Conservation (phyloP, 169 alveolate species). For the Plasmodium relictum region DNA sequence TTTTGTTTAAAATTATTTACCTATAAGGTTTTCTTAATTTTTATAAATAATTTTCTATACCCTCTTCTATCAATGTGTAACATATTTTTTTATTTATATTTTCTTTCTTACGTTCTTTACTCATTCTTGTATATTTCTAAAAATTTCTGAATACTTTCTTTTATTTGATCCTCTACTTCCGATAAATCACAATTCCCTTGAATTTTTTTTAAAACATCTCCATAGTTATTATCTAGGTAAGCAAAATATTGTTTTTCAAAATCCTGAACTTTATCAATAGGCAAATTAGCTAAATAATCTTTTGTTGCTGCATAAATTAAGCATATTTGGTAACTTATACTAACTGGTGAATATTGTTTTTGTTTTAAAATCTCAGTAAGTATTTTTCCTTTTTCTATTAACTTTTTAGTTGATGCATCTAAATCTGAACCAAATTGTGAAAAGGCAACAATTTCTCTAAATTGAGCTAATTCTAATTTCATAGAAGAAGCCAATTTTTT, state of each 20-base stretch:
- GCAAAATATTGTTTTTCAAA: slow-evolving; percentile 76
- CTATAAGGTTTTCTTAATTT: no score
- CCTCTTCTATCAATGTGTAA: no score
- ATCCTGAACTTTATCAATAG: slow-evolving; percentile 82
- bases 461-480: slow-evolving; percentile 97
- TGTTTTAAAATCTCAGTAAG: slow-evolving; percentile 95
- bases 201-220: slow-evolving; percentile 36
- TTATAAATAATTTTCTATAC: no score
- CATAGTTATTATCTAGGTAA: slow-evolving; percentile 32
- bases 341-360: slow-evolving; percentile 91
- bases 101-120: not conserved
- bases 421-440: slow-evolving; percentile 97
- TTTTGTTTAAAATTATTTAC: no score
- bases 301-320: slow-evolving; percentile 90
- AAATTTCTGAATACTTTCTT: slow-evolving; percentile 48
- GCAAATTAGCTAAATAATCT: slow-evolving; percentile 85
- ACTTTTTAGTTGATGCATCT: slow-evolving; percentile 96
- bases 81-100: no score
- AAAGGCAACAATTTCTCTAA: slow-evolving; percentile 98
- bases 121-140: slow-evolving; percentile 39
- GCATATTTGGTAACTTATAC: slow-evolving; percentile 85
- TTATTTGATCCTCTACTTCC: slow-evolving; percentile 67
- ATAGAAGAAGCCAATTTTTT: slow-evolving; percentile 93
- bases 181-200: slow-evolving; percentile 52
- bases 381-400: slow-evolving; percentile 94